Conservation (phyloP, 192 early-diverging fungal genomes). For the Coemansia aciculifera region DNA sequence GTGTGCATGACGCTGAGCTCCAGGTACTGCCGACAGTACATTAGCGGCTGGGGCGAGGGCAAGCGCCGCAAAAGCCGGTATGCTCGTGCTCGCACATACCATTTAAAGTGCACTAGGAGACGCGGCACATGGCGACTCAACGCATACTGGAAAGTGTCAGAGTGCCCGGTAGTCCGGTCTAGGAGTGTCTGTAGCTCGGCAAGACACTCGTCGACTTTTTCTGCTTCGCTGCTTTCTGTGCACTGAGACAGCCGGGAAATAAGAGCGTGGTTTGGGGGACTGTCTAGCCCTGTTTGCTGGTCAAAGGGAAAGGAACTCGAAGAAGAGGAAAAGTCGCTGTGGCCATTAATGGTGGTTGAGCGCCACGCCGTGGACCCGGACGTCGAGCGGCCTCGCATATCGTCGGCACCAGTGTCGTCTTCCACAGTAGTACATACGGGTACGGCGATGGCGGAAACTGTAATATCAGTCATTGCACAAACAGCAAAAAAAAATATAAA, state of each 20-base stretch:
- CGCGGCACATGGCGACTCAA: conserved; percentile 33
- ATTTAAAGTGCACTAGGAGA: conserved; percentile 46
- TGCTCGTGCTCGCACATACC: conserved; percentile 48
- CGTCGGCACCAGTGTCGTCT: conserved; percentile 9
- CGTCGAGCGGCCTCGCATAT: conserved; percentile 23
- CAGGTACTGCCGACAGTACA: conserved; percentile 41
- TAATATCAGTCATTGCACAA: neutral
- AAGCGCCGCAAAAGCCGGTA: conserved; percentile 48
- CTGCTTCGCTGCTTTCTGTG: conserved; percentile 43
- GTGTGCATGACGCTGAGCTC: conserved; percentile 49
- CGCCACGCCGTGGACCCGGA: conserved; percentile 43
- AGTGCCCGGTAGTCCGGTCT: conserved; percentile 5
- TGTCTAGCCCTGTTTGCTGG: neutral
- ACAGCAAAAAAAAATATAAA: neutral
- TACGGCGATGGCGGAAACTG: neutral
- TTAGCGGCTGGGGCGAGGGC: conserved; percentile 22
- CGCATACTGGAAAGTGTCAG: neutral
- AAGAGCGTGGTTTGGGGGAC: conserved; percentile 4
- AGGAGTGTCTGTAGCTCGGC: conserved; percentile 11
- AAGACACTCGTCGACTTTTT: conserved; percentile 45
- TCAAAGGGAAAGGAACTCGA: conserved; percentile 8
- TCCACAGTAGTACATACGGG: neutral
- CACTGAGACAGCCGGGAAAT: conserved; percentile 27
- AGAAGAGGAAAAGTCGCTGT: conserved; percentile 14
- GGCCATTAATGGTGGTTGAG: conserved; percentile 1